Evolutionary conservation across 2,329 filamentous ascomycete genomes (phyloP), one percentile per base, ranked within the genome.

Genomic region (Arthrocladium fulminans): DNA sequence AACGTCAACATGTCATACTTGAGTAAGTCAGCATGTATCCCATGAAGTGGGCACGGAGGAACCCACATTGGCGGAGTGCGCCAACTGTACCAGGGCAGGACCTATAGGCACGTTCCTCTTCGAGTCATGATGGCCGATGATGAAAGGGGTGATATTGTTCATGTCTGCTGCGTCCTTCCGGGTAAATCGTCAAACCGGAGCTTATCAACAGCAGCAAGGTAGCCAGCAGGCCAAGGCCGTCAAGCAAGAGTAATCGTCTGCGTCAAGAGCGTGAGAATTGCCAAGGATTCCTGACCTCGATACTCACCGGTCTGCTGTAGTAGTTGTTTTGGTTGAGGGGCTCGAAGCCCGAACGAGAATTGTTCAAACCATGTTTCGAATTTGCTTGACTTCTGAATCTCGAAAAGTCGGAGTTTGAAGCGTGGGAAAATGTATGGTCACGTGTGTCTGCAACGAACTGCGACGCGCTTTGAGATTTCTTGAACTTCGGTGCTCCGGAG

Each of bases 1-100:
- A 73, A 73, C 2, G 79, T 81, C 52, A 83, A 65, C 72, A 83
- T 75, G 60, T 83, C 79, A 73, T 83, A 83, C 76, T 80, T 58
- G n/a, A 52, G 46, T 22, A 34, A 9, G 49, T 58, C 41, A 60
- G 54, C 47, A 42, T 35, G 15, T 20, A 7, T 19, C 23, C 50
- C 24, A 29, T 25, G 34, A 15, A 39, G n/a, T 32, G 32, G 29
- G n/a, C 39, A 51, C 27, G 42, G 23, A 38, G 50, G 51, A 47
- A 45, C 65, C 54, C 62, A 77, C 74, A 61, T 75, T 74, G 57
- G 72, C 70, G 50, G 79, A 76, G 53, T 80, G 76, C 3, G 77
- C 78, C 55, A 73, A 67, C 44, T 70, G 70, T 30, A 81, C 65
- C 32, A 75, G 61, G 52, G 74, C 64, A 12, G 69, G 58, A n/a